Conservation (phyloP, 768 basidiomycete species). For the Cyclocybe cylindracea region DNA sequence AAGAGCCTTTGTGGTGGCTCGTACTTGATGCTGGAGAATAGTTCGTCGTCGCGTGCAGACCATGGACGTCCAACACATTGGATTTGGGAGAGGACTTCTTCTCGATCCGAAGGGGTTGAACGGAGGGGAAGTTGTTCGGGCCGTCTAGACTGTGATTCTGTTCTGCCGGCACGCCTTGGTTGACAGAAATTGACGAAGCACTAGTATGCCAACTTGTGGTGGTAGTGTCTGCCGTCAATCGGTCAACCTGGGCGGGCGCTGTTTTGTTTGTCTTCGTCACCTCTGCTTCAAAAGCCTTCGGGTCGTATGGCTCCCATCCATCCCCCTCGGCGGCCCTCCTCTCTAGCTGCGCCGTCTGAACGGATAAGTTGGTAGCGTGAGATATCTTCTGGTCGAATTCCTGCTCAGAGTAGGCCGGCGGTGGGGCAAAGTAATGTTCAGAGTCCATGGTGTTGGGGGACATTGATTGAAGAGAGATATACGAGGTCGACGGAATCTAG, state of each 20-base stretch:
- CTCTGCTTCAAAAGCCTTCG: slow-evolving; percentile 21
- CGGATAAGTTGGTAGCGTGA: slow-evolving; percentile 40
- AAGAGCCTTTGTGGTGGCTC: not conserved
- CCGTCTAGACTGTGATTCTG: not conserved
- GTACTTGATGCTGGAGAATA: not conserved
- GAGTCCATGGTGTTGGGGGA: slow-evolving; percentile 7
- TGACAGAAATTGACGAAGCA: slow-evolving; percentile 1
- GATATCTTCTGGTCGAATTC: slow-evolving; percentile 57
- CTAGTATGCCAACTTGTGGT: not conserved
- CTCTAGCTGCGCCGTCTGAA: slow-evolving; percentile 26
- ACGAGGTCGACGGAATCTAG: not conserved
- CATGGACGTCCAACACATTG: not conserved
- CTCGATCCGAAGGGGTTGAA: slow-evolving; percentile 24
- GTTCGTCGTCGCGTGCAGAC: not conserved
- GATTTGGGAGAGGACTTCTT: slow-evolving; percentile 20
- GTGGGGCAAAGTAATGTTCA: slow-evolving; percentile 28
- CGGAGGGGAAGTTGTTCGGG: slow-evolving; percentile 6
- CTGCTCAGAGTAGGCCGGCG: slow-evolving; percentile 48
- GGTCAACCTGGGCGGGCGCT: not conserved
- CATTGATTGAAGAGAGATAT: not conserved
- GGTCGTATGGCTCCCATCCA: slow-evolving; percentile 53
- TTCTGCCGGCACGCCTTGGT: not conserved
- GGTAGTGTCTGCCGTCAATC: not conserved
- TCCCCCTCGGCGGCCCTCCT: slow-evolving; percentile 30
- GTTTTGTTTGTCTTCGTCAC: not conserved